Base-by-base conservation (phyloP, 129 eudicot species). In the Chrysanthemum seticuspe region DNA sequence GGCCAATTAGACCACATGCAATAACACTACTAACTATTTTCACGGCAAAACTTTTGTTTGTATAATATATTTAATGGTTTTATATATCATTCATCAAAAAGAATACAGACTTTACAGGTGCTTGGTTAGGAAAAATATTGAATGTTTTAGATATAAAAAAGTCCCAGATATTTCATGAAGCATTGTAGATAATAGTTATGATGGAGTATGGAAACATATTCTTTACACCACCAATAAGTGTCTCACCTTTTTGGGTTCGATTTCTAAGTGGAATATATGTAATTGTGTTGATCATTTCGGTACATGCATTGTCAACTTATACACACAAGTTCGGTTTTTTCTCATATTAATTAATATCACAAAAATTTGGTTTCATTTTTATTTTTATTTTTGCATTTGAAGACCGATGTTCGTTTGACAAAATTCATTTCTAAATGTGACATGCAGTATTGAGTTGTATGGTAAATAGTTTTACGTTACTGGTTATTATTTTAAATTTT, bases 211-310 rank as follows among this genome's bases (percentile, higher is more conserved):
- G 82, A 64, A 8, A 78, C 64, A 78, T 62, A 63, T 78, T 71
- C 77, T 53, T 62, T 78, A 71, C 29, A 29, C 82, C 82, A 78
- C 74, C 82, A 78, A 27, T 31, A n/a, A 65, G 57, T 78, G 82
- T 78, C 74, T 65, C 77, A 72, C 57, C 82, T 65, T 78, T 78
- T 78, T 72, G 73, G 78, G 82, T 71, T 71, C 45, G 16, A 34
- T 31, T 54, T 55, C 16, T 54, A 63, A 71, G 66, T 62, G 76
- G 67, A 53, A 62, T 71, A 53, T 47, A 67, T 40, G 19, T 6
- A 23, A 71, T 59, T 70, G 21, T 0, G 31, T 68, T 49, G 13
- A 19, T 62, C 69, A 76, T 21, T 48, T 52, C 23, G 27, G 3
- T 16, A 45, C 2, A 9, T 47, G 55, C 14, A 16, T 44, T 19